A percentile compares a stretch with the other conserved stretches of the same genome.
These are phyloP conservation scores for Podaxis carcinomalis DNA, from an alignment of 768 basidiomycete genomes.

Conservation along the genomic window DNA sequence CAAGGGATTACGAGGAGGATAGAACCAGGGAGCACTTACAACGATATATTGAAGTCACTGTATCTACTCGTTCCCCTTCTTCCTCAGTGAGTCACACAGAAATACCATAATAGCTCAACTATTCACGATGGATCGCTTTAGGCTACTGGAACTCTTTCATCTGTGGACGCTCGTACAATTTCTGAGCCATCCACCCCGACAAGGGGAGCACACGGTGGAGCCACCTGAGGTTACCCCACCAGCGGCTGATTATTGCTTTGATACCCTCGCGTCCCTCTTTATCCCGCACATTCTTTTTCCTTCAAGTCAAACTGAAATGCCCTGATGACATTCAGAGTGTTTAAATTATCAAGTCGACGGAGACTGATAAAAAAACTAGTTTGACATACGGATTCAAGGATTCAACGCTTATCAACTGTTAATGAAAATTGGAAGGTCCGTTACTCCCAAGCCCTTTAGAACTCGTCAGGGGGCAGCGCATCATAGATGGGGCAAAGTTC, in stretches of 20 bases:
- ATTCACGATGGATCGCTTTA: neutral
- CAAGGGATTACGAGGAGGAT: neutral
- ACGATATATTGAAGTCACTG: neutral
- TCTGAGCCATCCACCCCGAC: neutral
- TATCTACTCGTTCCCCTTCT: neutral
- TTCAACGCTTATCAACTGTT: neutral
- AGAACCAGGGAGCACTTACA: neutral
- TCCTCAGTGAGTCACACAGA: neutral
- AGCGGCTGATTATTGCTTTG: neutral
- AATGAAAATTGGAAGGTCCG: neutral
- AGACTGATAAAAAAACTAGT: neutral
- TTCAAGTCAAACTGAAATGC: neutral
- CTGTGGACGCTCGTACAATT: neutral
- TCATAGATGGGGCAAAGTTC: constrained; percentile 22
- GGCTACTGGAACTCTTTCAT: neutral
- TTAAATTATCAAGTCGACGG: neutral
- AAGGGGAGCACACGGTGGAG: neutral
- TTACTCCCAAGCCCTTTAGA: neutral
- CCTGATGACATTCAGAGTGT: neutral
- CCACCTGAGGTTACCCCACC: neutral
- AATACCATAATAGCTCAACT: neutral
- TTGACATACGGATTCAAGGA: neutral
- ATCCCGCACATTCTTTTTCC: neutral
- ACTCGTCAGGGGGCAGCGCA: constrained; percentile 1
- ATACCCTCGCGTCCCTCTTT: neutral